Evolutionary conservation across 257 asterid species (phyloP), one percentile per base, ranked within the genome.

Genomic region (Schizonepeta tenuifolia): DNA sequence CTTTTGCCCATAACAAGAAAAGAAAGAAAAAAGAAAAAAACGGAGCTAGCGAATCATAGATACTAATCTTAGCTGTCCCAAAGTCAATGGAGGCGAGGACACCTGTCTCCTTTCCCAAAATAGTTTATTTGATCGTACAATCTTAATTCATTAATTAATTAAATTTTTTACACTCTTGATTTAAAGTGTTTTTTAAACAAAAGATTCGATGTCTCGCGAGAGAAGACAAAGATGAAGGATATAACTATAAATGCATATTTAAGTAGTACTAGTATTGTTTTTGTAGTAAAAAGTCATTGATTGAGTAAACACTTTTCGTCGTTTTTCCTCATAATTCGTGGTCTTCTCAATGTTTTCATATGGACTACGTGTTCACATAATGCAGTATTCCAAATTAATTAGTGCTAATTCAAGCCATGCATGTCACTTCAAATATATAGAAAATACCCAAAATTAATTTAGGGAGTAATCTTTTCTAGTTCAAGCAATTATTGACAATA

Each of bases 61-160:
- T 38, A 9, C 60, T 70, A 49, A 73, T 72, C 80, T 72, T 75
- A 54, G 83, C 75, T 73, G 67, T 56, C 75, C 54, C 68, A 73
- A 79, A 76, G 88, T 89, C 87, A 83, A 86, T 70, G 78, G 71
- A 56, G 82, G 77, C 18, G 63, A 75, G 71, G 91, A 87, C 89
- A 85, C 79, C 75, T 84, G 87, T 86, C 82, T 36, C 56, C 70
- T 69, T 72, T 74, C 28, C 57, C 22, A 14, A 47, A 74, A 63
- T 78, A 65, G 77, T 76, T 65, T 71, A 77, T 80, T 72, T 47
- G 12, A 75, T 75, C 71, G 51, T 67, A 69, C 72, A 71, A 72
- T 59, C 66, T 65, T 36, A 58, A 74, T 78, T 69, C 18, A 70
- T 75, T 79, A 0, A 54, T 9, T 12, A 24, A n/a, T 70, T 67